phyloP scores from a whole-genome alignment of 2,329 filamentous ascomycete genomes.

The Nemania sp. region DNA sequence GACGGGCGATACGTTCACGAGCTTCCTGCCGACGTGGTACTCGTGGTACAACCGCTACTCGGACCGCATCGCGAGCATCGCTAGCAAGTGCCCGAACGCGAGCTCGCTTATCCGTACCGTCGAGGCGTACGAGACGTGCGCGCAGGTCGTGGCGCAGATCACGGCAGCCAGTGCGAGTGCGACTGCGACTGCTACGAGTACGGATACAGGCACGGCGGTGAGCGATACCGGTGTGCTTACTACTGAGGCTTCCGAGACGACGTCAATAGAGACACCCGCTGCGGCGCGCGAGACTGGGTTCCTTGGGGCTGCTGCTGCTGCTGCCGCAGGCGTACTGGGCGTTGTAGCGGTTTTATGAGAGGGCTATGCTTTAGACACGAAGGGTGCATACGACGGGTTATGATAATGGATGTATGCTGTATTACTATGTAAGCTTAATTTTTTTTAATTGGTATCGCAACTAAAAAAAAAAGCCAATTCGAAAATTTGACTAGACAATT shows the following conservation, averaged over 20 bases:
- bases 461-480: not conserved
- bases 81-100: conserved; percentile 40
- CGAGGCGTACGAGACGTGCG: conserved; percentile 41
- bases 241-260: conserved; percentile 12
- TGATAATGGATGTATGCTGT: conserved; percentile 1
- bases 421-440: not conserved
- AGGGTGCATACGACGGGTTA: not conserved
- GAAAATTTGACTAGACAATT: not conserved
- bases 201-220: not conserved
- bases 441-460: no score
- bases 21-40: conserved; percentile 46
- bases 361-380: no score
- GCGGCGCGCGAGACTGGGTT: conserved; percentile 36
- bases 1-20: conserved; percentile 40
- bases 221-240: not conserved
- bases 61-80: conserved; percentile 35
- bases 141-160: conserved; percentile 32
- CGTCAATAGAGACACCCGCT: conserved; percentile 18
- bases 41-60: conserved; percentile 43
- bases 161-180: conserved; percentile 16
- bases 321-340: conserved; percentile 38
- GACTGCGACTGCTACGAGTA: not conserved
- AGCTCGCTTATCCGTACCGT: conserved; percentile 38
- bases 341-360: conserved; percentile 36
- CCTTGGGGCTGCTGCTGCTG: conserved; percentile 37